Evolutionary conservation across 805 yeast genomes (phyloP).

Genomic region (Candida xiaguanensis): DNA sequence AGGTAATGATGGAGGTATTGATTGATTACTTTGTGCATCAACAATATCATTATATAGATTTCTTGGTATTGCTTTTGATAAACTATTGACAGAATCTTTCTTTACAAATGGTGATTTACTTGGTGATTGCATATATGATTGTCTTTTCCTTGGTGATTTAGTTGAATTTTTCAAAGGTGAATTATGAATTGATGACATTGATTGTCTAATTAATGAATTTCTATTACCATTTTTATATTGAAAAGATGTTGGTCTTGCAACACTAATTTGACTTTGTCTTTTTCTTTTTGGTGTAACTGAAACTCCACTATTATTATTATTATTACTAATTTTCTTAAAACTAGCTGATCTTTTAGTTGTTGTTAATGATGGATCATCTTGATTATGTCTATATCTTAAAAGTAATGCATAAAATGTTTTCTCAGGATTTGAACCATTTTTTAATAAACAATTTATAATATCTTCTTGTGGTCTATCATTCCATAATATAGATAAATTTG

Average conservation of each 20-base stretch:
- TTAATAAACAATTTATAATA: slow-evolving; percentile 32
- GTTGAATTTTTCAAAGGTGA: slow-evolving; percentile 17
- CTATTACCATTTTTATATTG: slow-evolving; percentile 26
- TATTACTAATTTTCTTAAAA: slow-evolving; percentile 10
- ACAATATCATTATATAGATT: slow-evolving; percentile 43
- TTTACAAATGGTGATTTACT: slow-evolving; percentile 14
- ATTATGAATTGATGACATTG: slow-evolving; percentile 16
- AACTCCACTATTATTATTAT: slow-evolving; percentile 17
- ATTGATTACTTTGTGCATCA: slow-evolving; percentile 24
- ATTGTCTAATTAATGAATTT: slow-evolving; percentile 7
- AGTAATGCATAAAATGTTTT: slow-evolving; percentile 45
- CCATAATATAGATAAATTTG: slow-evolving; percentile 56
- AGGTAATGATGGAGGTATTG: slow-evolving; percentile 40
- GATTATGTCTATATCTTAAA: slow-evolving; percentile 39
- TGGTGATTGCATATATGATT: slow-evolving; percentile 15
- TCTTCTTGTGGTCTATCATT: slow-evolving; percentile 47
- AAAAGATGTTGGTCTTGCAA: slow-evolving; percentile 40
- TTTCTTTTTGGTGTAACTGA: slow-evolving; percentile 22
- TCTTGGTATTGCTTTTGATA: slow-evolving; percentile 34
- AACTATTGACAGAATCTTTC: background rate
- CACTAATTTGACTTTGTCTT: slow-evolving; percentile 30
- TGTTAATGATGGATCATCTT: slow-evolving; percentile 12
- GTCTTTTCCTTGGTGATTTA: slow-evolving; percentile 17
- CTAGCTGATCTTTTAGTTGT: slow-evolving; percentile 9
- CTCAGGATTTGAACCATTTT: slow-evolving; percentile 40